phyloP scores from a whole-genome alignment of 345 rosid genomes.

The Eucalyptus pauciflora region DNA sequence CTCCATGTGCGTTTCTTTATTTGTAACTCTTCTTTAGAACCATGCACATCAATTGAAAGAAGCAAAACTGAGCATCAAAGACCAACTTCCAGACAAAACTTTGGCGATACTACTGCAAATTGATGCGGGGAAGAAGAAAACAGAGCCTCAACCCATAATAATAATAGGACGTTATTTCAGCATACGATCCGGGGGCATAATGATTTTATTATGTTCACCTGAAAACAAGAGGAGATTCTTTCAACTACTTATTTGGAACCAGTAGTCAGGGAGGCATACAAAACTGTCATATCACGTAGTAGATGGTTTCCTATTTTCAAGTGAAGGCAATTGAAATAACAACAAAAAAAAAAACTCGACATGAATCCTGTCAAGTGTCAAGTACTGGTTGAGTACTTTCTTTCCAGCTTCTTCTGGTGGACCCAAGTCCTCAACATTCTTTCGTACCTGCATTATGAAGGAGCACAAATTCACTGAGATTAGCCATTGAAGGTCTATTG shows the following conservation, averaged over 20 bases:
- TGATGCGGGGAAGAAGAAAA: neutral
- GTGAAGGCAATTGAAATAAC: neutral
- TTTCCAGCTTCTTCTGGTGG: conserved; percentile 72
- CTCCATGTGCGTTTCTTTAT: neutral
- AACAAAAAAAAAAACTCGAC: conserved; percentile 14
- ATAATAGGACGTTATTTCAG: neutral
- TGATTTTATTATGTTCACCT: conserved; percentile 85
- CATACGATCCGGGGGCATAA: conserved; percentile 37
- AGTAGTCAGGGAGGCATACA: neutral
- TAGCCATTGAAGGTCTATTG: conserved; percentile 72
- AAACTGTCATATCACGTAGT: neutral
- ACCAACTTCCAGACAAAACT: neutral
- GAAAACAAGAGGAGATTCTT: neutral
- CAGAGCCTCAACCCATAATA: neutral
- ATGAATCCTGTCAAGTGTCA: conserved; percentile 54
- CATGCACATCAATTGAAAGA: neutral
- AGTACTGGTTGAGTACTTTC: conserved; percentile 68
- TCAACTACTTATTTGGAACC: neutral
- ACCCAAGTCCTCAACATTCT: conserved; percentile 65
- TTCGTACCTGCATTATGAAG: conserved; percentile 56
- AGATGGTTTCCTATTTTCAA: neutral
- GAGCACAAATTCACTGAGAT: conserved; percentile 26
- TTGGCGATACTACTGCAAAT: neutral
- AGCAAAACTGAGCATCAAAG: neutral
- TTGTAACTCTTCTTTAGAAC: neutral